phyloP scores from a whole-genome alignment of 768 basidiomycete species.

The Gyrodon lividus region DNA sequence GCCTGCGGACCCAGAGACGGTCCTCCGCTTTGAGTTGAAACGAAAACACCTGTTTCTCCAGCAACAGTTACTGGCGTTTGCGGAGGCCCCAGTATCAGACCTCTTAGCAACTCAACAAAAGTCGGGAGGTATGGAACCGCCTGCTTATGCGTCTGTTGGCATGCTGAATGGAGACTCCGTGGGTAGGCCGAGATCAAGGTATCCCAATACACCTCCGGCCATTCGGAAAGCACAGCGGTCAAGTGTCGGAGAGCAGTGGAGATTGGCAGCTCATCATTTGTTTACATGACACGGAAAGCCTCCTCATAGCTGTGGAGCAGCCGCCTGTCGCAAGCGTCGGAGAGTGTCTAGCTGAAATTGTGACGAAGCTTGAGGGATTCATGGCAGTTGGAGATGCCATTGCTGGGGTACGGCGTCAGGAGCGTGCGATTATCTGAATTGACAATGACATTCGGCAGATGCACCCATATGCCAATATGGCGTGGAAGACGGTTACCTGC shows the following conservation, averaged over 20 bases:
- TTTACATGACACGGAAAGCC: constrained; percentile 10
- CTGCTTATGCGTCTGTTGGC: not conserved
- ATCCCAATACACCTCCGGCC: constrained; percentile 18
- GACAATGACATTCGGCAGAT: constrained; percentile 11
- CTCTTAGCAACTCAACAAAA: constrained; percentile 11
- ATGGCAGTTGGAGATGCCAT: constrained; percentile 21
- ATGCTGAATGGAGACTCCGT: not conserved
- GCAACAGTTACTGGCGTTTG: constrained; percentile 13
- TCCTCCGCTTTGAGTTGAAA: constrained; percentile 27
- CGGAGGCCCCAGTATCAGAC: constrained; percentile 16
- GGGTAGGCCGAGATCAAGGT: constrained; percentile 15
- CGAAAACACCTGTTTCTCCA: constrained; percentile 16
- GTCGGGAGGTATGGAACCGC: constrained; percentile 4
- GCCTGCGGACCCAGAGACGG: constrained; percentile 12
- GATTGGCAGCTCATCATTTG: constrained; percentile 24
- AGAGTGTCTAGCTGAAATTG: constrained; percentile 20
- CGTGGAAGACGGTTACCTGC: constrained; percentile 28
- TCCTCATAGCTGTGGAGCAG: not conserved
- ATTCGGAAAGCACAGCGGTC: not conserved
- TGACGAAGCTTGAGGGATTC: constrained; percentile 25
- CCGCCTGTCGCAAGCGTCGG: constrained; percentile 6
- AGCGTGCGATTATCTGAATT: not conserved
- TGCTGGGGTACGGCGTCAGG: constrained; percentile 14
- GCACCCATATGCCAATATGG: constrained; percentile 25
- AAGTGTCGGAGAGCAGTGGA: not conserved